These are phyloP conservation scores for Boletus pseudo-olivaceus DNA, from an alignment of 768 basidiomycete species.

Conservation along the genomic window DNA sequence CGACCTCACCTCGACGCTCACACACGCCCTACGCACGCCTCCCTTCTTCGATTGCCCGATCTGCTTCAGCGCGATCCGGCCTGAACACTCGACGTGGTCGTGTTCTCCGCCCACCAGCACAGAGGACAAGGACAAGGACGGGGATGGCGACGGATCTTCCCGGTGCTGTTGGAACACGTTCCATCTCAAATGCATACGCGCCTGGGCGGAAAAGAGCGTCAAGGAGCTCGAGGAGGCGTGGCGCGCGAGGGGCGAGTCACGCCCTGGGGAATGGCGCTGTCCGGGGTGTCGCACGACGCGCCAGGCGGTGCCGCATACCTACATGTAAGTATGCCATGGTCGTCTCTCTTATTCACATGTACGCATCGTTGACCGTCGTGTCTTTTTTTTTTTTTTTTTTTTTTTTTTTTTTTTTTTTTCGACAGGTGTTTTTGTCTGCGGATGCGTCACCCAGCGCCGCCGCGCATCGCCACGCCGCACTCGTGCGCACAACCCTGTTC, in stretches of 20 bases:
- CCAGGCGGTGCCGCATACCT: conserved; percentile 58
- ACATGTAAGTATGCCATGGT: conserved; percentile 43
- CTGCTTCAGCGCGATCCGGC: conserved; percentile 78
- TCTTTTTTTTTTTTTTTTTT: not conserved
- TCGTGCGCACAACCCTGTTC: conserved; percentile 73
- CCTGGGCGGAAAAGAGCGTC: conserved; percentile 84
- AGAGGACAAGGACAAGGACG: conserved; percentile 11
- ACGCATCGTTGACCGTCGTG: not conserved
- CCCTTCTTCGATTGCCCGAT: conserved; percentile 80
- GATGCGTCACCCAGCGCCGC: conserved; percentile 65
- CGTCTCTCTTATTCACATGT: not conserved
- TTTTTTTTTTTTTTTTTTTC: not conserved
- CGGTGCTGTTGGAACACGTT: conserved; percentile 89
- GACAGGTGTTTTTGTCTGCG: conserved; percentile 82
- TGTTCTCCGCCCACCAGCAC: conserved; percentile 56
- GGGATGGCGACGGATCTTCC: conserved; percentile 19
- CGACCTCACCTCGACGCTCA: conserved; percentile 75
- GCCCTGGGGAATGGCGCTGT: conserved; percentile 83
- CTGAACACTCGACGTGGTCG: conserved; percentile 82
- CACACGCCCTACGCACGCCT: conserved; percentile 57
- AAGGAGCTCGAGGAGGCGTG: conserved; percentile 71
- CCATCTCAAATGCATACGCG: conserved; percentile 83
- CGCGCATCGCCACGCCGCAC: conserved; percentile 69
- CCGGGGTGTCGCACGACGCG: conserved; percentile 88
- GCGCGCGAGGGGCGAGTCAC: conserved; percentile 64